Conservation (phyloP, 768 basidiomycete species). For the Pisolithus sp. region DNA sequence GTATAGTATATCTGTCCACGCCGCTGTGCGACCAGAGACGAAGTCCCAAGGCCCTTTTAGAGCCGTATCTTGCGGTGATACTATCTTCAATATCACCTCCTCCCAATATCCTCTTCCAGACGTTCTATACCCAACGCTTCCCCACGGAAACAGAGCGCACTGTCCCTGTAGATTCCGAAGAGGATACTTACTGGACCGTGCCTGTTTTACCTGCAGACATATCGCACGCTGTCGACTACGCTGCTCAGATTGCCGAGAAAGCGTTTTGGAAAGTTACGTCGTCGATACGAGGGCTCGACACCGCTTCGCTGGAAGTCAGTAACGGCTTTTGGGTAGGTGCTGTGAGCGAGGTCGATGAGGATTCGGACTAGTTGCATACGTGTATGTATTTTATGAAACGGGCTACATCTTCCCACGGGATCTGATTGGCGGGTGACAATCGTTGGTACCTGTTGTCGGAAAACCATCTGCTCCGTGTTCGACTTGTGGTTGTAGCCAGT, state of each 20-base stretch:
- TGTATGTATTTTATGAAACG: not conserved
- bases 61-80: constrained; percentile 49
- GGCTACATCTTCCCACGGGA: not conserved
- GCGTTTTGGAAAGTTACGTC: constrained; percentile 41
- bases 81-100: constrained; percentile 24
- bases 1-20: constrained; percentile 53
- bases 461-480: too few relatives aligned
- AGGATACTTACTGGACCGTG: constrained; percentile 9
- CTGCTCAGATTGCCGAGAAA: constrained; percentile 51
- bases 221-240: constrained; percentile 51
- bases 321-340: constrained; percentile 9
- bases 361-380: not conserved
- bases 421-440: not conserved
- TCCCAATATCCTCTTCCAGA: constrained; percentile 40
- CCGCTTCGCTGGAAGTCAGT: not conserved
- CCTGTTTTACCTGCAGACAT: constrained; percentile 31
- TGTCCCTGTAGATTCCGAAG: not conserved
- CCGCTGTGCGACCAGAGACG: constrained; percentile 30
- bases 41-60: constrained; percentile 37
- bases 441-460: not conserved
- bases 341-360: not conserved
- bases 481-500: too few relatives aligned
- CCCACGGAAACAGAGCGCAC: not conserved
- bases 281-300: not conserved
- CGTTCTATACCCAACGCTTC: constrained; percentile 49